phyloP scores from a whole-genome alignment of 1,139 yeast genomes.

The Sporopachydermia cereana region DNA sequence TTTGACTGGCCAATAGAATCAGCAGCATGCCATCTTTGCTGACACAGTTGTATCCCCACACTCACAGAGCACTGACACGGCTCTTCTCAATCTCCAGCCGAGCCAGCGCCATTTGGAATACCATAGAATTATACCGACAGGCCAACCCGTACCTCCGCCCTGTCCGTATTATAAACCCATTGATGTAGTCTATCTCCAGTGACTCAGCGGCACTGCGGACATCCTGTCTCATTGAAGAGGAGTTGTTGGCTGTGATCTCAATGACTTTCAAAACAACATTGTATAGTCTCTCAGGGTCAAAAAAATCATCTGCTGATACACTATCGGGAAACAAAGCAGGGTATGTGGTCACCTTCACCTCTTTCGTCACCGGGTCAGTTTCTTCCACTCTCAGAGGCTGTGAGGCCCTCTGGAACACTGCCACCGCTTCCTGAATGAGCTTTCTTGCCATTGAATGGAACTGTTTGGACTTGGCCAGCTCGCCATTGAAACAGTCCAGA shows the following conservation, averaged over 20 bases:
- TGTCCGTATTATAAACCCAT: constrained; percentile 52
- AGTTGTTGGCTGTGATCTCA: constrained; percentile 41
- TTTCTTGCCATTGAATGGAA: constrained; percentile 25
- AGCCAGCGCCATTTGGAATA: constrained; percentile 37
- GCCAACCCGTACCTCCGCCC: constrained; percentile 33
- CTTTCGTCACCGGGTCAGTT: not conserved
- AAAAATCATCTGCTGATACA: constrained; percentile 19
- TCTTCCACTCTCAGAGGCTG: too few relatives aligned
- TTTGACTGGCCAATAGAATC: too few relatives aligned
- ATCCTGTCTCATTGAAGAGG: constrained; percentile 86
- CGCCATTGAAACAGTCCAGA: constrained; percentile 63
- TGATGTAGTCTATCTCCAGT: constrained; percentile 62
- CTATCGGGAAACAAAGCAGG: constrained; percentile 14
- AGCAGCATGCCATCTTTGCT: too few relatives aligned
- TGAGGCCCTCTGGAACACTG: constrained; percentile 29
- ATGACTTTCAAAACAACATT: constrained; percentile 37
- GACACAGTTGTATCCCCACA: too few relatives aligned
- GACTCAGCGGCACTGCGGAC: constrained; percentile 46
- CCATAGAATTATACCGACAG: constrained; percentile 36
- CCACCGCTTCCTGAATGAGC: constrained; percentile 37
- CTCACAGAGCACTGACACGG: not conserved
- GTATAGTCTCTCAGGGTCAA: constrained; percentile 35
- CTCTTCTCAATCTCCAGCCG: constrained; percentile 20
- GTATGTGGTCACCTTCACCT: not conserved
- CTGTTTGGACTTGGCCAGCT: constrained; percentile 33